Conservation (phyloP, 2,329 filamentous ascomycete species). For the Dendryphion nanum region DNA sequence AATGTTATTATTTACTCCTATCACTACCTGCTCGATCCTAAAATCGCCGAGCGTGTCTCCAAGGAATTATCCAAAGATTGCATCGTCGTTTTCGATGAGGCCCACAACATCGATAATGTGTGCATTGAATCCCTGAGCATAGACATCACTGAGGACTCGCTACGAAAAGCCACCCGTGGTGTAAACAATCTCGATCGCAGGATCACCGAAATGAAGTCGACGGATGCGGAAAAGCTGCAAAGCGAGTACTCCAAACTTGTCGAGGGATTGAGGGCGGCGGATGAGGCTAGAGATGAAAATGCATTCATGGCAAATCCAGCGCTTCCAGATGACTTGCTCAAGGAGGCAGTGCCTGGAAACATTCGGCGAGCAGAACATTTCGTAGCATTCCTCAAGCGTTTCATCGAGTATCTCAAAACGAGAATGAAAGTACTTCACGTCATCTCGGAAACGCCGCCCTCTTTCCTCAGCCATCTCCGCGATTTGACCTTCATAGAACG, state of each 20-base stretch:
- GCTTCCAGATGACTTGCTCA: conserved; percentile 87
- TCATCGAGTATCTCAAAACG: conserved; percentile 97
- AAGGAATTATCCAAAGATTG: conserved; percentile 96
- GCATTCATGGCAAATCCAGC: conserved; percentile 97
- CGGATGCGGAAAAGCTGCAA: conserved; percentile 89
- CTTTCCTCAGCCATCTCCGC: conserved; percentile 87
- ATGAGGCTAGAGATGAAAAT: conserved; percentile 88
- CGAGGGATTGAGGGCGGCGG: conserved; percentile 82
- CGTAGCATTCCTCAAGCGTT: conserved; percentile 88
- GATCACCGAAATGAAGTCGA: conserved; percentile 93
- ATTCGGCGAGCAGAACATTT: conserved; percentile 96
- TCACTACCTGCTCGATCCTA: conserved; percentile 95
- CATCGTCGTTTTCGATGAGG: conserved; percentile 98
- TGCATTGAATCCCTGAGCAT: conserved; percentile 98
- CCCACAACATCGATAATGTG: conserved; percentile 99
- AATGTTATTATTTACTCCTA: conserved; percentile 99
- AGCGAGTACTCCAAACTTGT: conserved; percentile 95
- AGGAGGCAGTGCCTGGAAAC: conserved; percentile 94
- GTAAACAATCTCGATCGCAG: conserved; percentile 88
- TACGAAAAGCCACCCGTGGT: conserved; percentile 85
- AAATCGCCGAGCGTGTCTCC: conserved; percentile 93
- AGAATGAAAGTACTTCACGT: conserved; percentile 98
- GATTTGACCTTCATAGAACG: conserved; percentile 98
- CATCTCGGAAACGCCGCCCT: conserved; percentile 93
- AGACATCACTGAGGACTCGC: conserved; percentile 90